A percentile compares a stretch with the other conserved stretches of the same genome.
Conservation (phyloP, 2,329 filamentous ascomycete genomes). For the Pseudogymnoascus sp. region DNA sequence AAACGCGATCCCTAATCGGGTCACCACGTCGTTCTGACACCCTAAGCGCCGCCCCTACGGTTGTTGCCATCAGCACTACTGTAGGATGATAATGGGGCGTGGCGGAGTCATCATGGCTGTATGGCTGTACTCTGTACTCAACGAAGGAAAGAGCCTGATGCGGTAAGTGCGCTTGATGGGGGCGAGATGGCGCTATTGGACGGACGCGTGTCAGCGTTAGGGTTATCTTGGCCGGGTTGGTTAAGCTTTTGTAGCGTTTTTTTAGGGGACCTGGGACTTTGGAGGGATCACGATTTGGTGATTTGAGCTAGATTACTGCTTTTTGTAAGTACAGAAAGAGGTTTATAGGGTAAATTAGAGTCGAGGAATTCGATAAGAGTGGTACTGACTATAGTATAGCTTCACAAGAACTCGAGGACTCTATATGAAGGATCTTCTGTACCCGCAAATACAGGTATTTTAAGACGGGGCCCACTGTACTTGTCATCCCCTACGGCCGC, state of each 20-base stretch:
- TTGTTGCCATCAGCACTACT: not conserved
- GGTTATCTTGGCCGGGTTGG: not conserved
- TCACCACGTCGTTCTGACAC: not conserved
- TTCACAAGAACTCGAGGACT: not conserved
- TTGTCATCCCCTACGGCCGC: not conserved
- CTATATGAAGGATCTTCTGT: not conserved
- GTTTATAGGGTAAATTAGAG: not conserved
- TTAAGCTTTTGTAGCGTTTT: not conserved
- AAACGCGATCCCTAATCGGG: not conserved
- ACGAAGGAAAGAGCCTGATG: not conserved
- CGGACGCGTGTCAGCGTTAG: not conserved
- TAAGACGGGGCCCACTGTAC: not conserved
- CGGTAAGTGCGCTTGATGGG: not conserved
- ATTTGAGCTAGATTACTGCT: not conserved
- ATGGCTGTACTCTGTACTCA: not conserved
- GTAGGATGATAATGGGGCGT: not conserved
- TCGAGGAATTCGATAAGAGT: not conserved
- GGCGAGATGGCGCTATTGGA: not conserved
- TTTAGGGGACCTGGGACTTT: not conserved
- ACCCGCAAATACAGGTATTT: not conserved
- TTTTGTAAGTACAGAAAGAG: no score
- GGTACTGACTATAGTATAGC: not conserved
- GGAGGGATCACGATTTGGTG: not conserved
- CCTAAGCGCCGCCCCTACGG: not conserved
- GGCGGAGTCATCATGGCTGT: not conserved